phyloP scores from a whole-genome alignment of 2,329 filamentous ascomycete genomes.

The Ophiobolus disseminans region DNA sequence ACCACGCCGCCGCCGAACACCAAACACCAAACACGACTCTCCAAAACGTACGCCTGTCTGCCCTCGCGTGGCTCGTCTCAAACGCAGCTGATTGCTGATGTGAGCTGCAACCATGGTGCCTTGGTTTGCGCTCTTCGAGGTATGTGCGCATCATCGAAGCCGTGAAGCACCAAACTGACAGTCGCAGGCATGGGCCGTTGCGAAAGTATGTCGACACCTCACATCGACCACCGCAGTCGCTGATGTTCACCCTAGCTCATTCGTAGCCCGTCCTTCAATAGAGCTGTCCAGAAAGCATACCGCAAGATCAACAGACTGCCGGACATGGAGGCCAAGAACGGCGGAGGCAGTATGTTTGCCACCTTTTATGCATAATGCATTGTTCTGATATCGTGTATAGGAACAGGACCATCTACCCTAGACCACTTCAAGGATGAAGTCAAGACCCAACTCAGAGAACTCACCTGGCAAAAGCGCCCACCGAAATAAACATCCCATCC shows the following conservation, averaged over 20 bases:
- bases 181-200: slow-evolving; percentile 48
- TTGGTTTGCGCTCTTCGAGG: slow-evolving; percentile 44
- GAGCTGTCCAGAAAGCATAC: slow-evolving; percentile 59
- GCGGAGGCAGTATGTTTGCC: slow-evolving; percentile 57
- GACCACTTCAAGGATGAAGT: slow-evolving; percentile 63
- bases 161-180: slow-evolving; percentile 23
- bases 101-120: slow-evolving; percentile 31
- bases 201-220: slow-evolving; percentile 35
- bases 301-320: slow-evolving; percentile 55
- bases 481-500: no score
- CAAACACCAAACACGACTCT: background rate
- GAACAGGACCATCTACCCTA: slow-evolving; percentile 51
- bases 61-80: background rate
- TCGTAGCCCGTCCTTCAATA: slow-evolving; percentile 62
- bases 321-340: slow-evolving; percentile 47
- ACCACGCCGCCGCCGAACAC: background rate
- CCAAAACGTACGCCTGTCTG: background rate
- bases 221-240: background rate
- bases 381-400: slow-evolving; percentile 20
- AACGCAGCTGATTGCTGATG: background rate
- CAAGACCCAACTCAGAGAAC: slow-evolving; percentile 53
- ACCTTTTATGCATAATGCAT: no score
- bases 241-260: slow-evolving; percentile 53
- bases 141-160: slow-evolving; percentile 19
- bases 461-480: slow-evolving; percentile 47